Percentiles rank a stretch among this genome's conserved stretches.
These are phyloP conservation scores for Ceratobasidium sp. DNA, from an alignment of 1,284 basidiomycete species.

Conservation along the genomic window DNA sequence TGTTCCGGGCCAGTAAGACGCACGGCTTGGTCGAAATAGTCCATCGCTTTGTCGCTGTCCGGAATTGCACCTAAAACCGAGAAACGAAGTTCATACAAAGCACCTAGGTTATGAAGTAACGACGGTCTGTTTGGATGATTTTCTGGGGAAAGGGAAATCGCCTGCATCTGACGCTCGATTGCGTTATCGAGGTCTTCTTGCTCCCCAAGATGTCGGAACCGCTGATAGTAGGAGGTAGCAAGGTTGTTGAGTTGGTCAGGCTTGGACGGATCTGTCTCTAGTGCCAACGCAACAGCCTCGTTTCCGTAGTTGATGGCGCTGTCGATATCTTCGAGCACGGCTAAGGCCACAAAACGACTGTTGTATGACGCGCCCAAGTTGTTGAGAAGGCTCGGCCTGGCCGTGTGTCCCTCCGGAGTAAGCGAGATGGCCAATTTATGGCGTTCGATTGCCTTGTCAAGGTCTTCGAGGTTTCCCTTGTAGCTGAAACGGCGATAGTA, in stretches of 20 bases:
- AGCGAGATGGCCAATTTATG: neutral
- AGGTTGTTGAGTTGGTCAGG: neutral
- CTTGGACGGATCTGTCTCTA: neutral
- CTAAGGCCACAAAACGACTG: neutral
- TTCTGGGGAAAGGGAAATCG: neutral
- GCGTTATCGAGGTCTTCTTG: neutral
- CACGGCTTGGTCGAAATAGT: neutral
- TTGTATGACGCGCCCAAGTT: neutral
- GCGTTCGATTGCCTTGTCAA: neutral
- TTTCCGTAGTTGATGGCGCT: neutral
- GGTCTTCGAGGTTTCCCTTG: neutral
- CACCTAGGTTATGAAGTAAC: neutral
- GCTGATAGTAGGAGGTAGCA: neutral
- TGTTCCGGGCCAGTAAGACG: neutral
- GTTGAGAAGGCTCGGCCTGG: neutral
- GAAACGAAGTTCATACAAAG: neutral
- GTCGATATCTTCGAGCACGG: neutral
- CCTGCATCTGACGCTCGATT: neutral
- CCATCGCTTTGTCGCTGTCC: neutral
- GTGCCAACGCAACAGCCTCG: neutral
- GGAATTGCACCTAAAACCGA: neutral
- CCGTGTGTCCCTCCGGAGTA: neutral
- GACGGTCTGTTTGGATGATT: neutral
- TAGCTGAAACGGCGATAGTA: neutral
- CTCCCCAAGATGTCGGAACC: neutral